phyloP scores from a whole-genome alignment of 2,329 filamentous ascomycete species.

The Cercospora sp. region DNA sequence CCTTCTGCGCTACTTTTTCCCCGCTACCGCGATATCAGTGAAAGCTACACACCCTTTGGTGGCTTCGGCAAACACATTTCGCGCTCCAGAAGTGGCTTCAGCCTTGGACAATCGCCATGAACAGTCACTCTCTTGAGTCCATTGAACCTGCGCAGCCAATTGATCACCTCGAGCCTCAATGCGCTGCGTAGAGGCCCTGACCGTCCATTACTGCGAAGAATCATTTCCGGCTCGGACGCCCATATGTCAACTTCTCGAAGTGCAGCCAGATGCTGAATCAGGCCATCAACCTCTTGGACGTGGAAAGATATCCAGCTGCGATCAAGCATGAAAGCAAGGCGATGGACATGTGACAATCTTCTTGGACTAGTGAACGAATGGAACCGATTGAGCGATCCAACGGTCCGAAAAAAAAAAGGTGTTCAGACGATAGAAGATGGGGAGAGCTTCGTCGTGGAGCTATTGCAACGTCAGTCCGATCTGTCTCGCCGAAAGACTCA shows the following conservation, averaged over 20 bases:
- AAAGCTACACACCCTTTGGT: neutral
- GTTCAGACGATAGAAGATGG: neutral
- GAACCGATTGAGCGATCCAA: neutral
- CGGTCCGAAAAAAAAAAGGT: neutral
- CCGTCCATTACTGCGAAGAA: neutral
- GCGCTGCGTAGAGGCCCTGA: neutral
- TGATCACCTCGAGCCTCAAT: neutral
- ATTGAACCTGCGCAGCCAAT: neutral
- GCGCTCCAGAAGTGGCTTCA: neutral
- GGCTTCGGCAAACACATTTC: neutral
- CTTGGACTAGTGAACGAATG: neutral
- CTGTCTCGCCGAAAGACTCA: no score
- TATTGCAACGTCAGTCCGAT: neutral
- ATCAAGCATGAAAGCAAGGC: neutral
- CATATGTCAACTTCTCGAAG: neutral
- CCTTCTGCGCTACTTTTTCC: neutral
- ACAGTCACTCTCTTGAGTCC: neutral
- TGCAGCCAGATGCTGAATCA: neutral
- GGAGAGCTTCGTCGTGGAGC: neutral
- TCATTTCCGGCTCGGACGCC: neutral
- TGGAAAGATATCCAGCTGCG: neutral
- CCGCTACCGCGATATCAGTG: neutral
- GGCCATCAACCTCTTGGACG: neutral
- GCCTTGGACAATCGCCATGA: neutral
- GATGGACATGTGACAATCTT: neutral